Conservation (phyloP, 2,329 filamentous ascomycete genomes). For the Aspergillaceae sp. region DNA sequence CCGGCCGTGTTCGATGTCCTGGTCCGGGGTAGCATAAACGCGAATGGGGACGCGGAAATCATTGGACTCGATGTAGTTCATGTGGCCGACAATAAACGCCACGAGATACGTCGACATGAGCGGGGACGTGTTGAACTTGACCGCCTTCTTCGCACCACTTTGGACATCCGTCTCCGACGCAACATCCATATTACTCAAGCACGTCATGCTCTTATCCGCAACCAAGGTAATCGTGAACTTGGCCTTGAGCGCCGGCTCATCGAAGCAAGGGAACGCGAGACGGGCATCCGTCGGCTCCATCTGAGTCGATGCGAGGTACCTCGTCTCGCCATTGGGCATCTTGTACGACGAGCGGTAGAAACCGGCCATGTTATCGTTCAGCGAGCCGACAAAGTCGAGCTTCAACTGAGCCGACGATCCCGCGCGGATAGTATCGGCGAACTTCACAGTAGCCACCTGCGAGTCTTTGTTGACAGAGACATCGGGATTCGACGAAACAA, state of each 20-base stretch:
- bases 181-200: slow-evolving; percentile 95
- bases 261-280: slow-evolving; percentile 90
- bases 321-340: slow-evolving; percentile 65
- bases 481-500: slow-evolving; percentile 54
- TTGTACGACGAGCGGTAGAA: slow-evolving; percentile 97
- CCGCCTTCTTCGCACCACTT: slow-evolving; percentile 63
- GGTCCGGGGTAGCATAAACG: slow-evolving; percentile 86
- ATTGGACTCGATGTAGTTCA: slow-evolving; percentile 88
- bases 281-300: slow-evolving; percentile 95
- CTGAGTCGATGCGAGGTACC: slow-evolving; percentile 81
- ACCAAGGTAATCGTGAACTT: slow-evolving; percentile 85
- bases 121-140: slow-evolving; percentile 86
- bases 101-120: slow-evolving; percentile 94
- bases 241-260: slow-evolving; percentile 89
- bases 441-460: slow-evolving; percentile 74
- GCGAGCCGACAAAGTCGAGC: slow-evolving; percentile 65
- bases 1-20: slow-evolving; percentile 79
- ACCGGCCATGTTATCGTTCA: slow-evolving; percentile 94
- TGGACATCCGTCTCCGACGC: slow-evolving; percentile 65
- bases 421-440: slow-evolving; percentile 62
- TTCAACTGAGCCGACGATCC: slow-evolving; percentile 70
- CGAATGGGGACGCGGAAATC: slow-evolving; percentile 84
- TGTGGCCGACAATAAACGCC: slow-evolving; percentile 86
- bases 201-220: slow-evolving; percentile 82
- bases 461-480: slow-evolving; percentile 67